Base-by-base conservation (phyloP, 2,329 filamentous ascomycete genomes). In the Aspergillus sp. region DNA sequence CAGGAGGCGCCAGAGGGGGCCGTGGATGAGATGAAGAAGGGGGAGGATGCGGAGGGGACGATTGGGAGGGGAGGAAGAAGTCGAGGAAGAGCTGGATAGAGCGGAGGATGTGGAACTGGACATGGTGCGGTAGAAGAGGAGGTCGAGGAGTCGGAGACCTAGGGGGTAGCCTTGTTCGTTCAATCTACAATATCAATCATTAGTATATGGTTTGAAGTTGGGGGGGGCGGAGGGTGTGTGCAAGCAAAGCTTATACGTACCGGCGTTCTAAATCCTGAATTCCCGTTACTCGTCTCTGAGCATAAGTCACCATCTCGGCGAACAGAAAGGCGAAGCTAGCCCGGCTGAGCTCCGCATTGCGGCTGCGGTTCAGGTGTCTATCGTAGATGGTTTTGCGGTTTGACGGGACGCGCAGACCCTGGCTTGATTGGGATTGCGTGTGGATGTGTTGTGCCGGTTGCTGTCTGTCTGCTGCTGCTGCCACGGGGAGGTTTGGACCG, bases 331-430 rank as follows among this genome's bases (percentile, higher is more conserved):
- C 94, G 78, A 99, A 98, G 78, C 91, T 92, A 10, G 95, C 87
- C 73, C 96, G 90, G 76, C 92, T 96, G 67, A 96, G 86, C 82
- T 98, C 94, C 60, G 90, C 86, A 69, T 90, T 91, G 75, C 92
- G 91, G 70, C 88, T 90, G 65, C 95, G 90, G 79, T 97, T 97
- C 63, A 98, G 83, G 63, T 96, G 92, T 58, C 95, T 87, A 82
- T 97, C 92, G 82, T 98, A 99, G 81, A 99, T 98, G 66, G 92
- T 96, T 81, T 98, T 98, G 81, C 92, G 92, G 77, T 88, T 96
- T 59, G 91, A 91, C 51, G 95, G 94, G 72, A 96, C 91, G 68
- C 92, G 90, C 63, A 99, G 88, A 25, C 90, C 76, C 4, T 78
- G 76, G 61, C 78, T 74, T 25, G 77, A 70, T 62, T 75, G 75